Evolutionary conservation across 1,139 yeast genomes (phyloP).

Genomic region (Lodderomyces parapsilosis): DNA sequence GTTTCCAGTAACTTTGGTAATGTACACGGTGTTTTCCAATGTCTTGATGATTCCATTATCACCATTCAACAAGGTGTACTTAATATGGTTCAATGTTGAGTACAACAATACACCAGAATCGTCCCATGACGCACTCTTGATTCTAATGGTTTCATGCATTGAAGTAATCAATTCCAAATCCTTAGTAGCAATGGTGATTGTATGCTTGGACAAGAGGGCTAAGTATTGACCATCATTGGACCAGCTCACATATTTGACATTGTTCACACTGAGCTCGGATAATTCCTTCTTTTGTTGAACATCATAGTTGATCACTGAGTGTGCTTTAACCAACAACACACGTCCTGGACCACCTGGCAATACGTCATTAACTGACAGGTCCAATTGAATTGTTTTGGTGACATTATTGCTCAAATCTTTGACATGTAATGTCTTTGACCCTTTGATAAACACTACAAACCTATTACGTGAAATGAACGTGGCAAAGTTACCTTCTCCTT

Average conservation of each 20-base stretch:
- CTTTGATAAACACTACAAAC: constrained; percentile 75
- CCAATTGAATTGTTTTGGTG: constrained; percentile 80
- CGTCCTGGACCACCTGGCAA: constrained; percentile 81
- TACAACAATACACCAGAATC: constrained; percentile 88
- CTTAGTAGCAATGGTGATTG: constrained; percentile 82
- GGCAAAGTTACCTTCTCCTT: constrained; percentile 85
- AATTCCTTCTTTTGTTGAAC: constrained; percentile 88
- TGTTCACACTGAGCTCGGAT: constrained; percentile 68
- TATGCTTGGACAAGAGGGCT: constrained; percentile 90
- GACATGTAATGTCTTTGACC: constrained; percentile 68
- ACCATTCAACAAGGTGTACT: constrained; percentile 89
- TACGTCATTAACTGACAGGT: constrained; percentile 70
- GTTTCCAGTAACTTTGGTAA: constrained; percentile 68
- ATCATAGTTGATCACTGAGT: constrained; percentile 78
- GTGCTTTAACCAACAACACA: constrained; percentile 69
- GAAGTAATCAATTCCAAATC: constrained; percentile 77
- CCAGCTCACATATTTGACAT: constrained; percentile 88
- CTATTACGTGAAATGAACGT: constrained; percentile 91
- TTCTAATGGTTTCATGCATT: constrained; percentile 94
- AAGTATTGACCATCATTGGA: constrained; percentile 84
- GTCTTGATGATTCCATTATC: constrained; percentile 94
- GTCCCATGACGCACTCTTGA: constrained; percentile 98
- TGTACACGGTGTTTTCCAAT: constrained; percentile 84
- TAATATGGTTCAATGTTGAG: constrained; percentile 93
- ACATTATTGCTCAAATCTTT: constrained; percentile 79